Conservation (phyloP, 768 basidiomycete species). For the Psilocybe sp. region DNA sequence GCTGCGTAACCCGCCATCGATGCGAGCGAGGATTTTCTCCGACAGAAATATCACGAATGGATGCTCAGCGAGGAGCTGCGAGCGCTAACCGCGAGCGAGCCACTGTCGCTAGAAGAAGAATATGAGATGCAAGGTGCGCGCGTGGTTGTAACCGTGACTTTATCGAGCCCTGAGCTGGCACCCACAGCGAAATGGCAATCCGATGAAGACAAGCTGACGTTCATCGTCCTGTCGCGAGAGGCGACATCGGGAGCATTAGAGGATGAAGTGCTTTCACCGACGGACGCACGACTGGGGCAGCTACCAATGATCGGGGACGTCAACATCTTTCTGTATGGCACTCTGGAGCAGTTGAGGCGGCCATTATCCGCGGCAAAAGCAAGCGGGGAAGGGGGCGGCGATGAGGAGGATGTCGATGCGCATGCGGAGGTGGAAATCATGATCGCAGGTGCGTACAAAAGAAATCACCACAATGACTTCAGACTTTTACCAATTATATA, state of each 20-base stretch:
- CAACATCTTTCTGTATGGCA: constrained; percentile 80
- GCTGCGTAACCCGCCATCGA: neutral
- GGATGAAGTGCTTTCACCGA: constrained; percentile 18
- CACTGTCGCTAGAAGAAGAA: constrained; percentile 76
- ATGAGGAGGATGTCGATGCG: constrained; percentile 34
- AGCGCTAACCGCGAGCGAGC: constrained; percentile 81
- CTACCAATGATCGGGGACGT: constrained; percentile 88
- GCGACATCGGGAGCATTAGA: constrained; percentile 4
- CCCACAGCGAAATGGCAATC: constrained; percentile 75
- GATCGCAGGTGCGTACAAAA: constrained; percentile 67
- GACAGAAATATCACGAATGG: constrained; percentile 84
- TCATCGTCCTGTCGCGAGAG: constrained; percentile 72
- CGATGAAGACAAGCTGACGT: constrained; percentile 90
- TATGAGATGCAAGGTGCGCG: constrained; percentile 82
- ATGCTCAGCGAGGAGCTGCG: constrained; percentile 76
- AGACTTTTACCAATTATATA: neutral
- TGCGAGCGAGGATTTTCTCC: neutral
- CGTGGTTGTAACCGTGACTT: neutral
- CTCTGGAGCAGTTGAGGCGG: constrained; percentile 15
- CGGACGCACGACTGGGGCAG: constrained; percentile 29
- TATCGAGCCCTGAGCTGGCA: neutral
- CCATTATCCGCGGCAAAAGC: constrained; percentile 9
- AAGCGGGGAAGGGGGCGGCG: constrained; percentile 23
- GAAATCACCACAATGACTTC: neutral
- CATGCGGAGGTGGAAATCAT: constrained; percentile 90